phyloP scores from a whole-genome alignment of 208 protist genomes.

The Leishmania mexicana region DNA sequence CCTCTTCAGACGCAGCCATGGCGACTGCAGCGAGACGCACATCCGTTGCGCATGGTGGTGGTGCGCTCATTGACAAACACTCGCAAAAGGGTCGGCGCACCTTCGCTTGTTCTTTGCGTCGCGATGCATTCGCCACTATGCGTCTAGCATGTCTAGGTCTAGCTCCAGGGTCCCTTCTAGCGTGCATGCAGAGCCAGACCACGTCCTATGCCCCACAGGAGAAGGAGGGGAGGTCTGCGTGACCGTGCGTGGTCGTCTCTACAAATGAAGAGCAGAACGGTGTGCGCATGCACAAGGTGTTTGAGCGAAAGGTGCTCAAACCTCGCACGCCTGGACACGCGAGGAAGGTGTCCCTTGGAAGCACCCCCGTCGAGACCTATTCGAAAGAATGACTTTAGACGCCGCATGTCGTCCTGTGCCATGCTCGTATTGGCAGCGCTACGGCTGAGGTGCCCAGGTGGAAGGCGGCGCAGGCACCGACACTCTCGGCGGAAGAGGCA shows the following conservation, averaged over 20 bases:
- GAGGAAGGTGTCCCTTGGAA: not conserved
- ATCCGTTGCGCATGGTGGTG: not conserved
- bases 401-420: too few species aligned
- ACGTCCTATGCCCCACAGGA: not conserved
- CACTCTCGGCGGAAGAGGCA: conserved; percentile 6
- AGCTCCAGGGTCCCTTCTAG: not conserved
- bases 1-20: not conserved
- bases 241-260: not conserved
- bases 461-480: conserved; percentile 7
- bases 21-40: not conserved
- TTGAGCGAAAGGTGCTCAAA: too few species aligned
- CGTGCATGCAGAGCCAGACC: not conserved
- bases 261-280: not conserved
- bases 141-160: not conserved
- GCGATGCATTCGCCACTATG: not conserved
- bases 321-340: not conserved
- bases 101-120: not conserved
- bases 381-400: not conserved
- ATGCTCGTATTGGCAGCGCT: not conserved
- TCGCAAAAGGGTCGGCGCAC: not conserved
- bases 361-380: not conserved
- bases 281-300: not conserved
- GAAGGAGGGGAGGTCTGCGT: not conserved
- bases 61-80: not conserved
- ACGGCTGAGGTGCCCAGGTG: not conserved